A percentile compares a stretch with the other conserved stretches of the same genome.
These are phyloP conservation scores for Saturnispora hagleri DNA, from an alignment of 805 yeast species.

Conservation along the genomic window DNA sequence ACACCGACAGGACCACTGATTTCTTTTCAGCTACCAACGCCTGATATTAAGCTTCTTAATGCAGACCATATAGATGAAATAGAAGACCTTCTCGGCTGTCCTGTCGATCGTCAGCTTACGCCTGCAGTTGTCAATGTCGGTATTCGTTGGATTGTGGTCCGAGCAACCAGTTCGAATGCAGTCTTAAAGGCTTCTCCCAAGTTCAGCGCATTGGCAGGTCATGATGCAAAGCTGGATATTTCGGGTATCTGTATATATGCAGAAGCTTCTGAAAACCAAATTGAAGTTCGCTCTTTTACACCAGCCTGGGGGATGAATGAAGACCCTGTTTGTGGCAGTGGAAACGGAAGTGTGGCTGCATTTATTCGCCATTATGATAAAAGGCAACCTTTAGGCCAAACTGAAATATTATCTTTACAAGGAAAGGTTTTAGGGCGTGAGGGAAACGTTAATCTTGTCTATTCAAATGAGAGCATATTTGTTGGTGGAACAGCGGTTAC, in stretches of 20 bases:
- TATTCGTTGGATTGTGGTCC: constrained; percentile 36
- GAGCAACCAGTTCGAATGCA: constrained; percentile 25
- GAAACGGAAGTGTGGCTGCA: constrained; percentile 23
- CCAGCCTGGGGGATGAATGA: constrained; percentile 28
- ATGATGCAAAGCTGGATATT: constrained; percentile 17
- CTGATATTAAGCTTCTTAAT: not conserved
- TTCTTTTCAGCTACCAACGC: constrained; percentile 3
- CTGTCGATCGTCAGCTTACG: not conserved
- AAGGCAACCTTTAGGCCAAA: not conserved
- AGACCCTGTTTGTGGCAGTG: constrained; percentile 50
- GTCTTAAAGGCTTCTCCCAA: constrained; percentile 30
- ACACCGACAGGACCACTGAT: not conserved
- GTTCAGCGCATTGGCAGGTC: constrained; percentile 15
- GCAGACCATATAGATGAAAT: not conserved
- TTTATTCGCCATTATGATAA: not conserved
- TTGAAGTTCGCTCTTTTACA: constrained; percentile 38
- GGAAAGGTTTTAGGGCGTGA: constrained; percentile 4
- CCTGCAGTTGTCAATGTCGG: constrained; percentile 34
- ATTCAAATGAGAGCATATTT: not conserved
- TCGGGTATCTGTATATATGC: constrained; percentile 36
- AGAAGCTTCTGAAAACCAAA: constrained; percentile 19
- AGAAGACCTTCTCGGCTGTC: not conserved
- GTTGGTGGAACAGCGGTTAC: constrained; percentile 8
- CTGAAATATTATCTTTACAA: not conserved
- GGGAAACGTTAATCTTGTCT: not conserved